Conservation (phyloP, 352 stramenopile genomes). For the Pythium pyrilobum region DNA sequence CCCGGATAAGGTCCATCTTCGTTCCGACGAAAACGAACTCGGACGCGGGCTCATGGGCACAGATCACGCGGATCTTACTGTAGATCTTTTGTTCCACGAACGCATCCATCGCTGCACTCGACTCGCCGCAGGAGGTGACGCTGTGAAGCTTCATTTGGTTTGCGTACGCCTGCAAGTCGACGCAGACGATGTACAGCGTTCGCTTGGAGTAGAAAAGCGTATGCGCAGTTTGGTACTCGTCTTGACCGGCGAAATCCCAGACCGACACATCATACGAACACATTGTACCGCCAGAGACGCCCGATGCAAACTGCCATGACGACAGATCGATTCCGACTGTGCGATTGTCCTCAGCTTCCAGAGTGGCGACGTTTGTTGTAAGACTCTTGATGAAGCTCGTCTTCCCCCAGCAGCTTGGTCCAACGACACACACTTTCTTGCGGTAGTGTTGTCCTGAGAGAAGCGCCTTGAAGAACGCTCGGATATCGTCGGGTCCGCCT, state of each 20-base stretch:
- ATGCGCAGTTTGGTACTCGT: constrained; percentile 10
- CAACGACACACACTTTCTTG: constrained; percentile 29
- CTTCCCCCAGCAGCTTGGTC: constrained; percentile 23
- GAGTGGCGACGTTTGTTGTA: constrained; percentile 1
- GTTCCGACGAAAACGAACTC: constrained; percentile 16
- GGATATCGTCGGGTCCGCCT: too few relatives aligned
- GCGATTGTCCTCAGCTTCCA: constrained; percentile 13
- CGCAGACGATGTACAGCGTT: constrained; percentile 14
- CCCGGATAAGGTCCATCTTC: neutral
- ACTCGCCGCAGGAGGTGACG: neutral
- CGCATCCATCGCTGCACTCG: neutral
- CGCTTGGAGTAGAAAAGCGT: constrained; percentile 12
- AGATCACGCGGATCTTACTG: constrained; percentile 1
- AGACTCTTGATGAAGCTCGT: constrained; percentile 32
- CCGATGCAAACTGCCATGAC: constrained; percentile 25
- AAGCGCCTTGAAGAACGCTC: too few relatives aligned
- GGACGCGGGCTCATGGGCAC: constrained; percentile 1
- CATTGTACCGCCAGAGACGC: neutral
- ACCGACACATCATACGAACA: constrained; percentile 1
- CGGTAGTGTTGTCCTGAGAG: too few relatives aligned
- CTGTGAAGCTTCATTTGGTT: neutral
- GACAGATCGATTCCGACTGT: constrained; percentile 29
- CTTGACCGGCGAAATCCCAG: constrained; percentile 16
- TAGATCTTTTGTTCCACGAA: constrained; percentile 13
- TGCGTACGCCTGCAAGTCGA: constrained; percentile 2